phyloP scores from a whole-genome alignment of 208 protist genomes.

The Leptomonas pyrrhocoris region DNA sequence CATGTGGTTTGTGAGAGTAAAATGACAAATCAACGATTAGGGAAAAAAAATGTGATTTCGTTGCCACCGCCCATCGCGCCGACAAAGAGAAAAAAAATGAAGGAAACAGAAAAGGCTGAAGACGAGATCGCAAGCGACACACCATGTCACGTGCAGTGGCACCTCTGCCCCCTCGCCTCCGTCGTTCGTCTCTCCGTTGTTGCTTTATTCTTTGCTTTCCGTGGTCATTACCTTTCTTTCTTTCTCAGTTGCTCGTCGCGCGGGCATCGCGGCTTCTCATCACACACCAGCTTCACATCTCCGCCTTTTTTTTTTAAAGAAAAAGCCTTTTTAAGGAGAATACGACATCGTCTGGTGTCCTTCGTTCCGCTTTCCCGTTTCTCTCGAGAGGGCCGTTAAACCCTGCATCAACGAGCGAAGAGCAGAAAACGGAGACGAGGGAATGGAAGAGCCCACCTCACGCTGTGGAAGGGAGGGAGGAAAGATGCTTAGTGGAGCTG shows the following conservation, averaged over 20 bases:
- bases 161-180: too few relatives aligned
- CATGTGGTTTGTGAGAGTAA: slow-evolving; percentile 20
- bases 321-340: slow-evolving; percentile 12
- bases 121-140: not conserved
- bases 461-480: not conserved
- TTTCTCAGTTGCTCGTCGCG: not conserved
- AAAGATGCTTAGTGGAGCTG: slow-evolving; percentile 60
- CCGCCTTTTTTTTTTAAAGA: slow-evolving; percentile 1
- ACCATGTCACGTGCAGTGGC: too few relatives aligned
- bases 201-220: too few relatives aligned
- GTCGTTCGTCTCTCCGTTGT: too few relatives aligned
- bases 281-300: slow-evolving; percentile 29
- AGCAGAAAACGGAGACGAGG: not conserved
- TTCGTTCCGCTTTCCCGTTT: slow-evolving; percentile 1
- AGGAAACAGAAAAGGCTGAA: not conserved
- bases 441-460: slow-evolving; percentile 12
- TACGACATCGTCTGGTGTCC: slow-evolving; percentile 10
- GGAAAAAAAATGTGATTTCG: slow-evolving; percentile 23
- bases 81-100: not conserved
- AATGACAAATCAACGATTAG: slow-evolving; percentile 13
- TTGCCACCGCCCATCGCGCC: slow-evolving; percentile 15
- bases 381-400: too few relatives aligned
- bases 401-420: too few relatives aligned
- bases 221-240: not conserved
- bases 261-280: slow-evolving; percentile 6